Evolutionary conservation across 1,284 basidiomycete genomes (phyloP), one percentile per base, ranked within the genome.

Genomic region (Apiotrichum veenhuisii): DNA sequence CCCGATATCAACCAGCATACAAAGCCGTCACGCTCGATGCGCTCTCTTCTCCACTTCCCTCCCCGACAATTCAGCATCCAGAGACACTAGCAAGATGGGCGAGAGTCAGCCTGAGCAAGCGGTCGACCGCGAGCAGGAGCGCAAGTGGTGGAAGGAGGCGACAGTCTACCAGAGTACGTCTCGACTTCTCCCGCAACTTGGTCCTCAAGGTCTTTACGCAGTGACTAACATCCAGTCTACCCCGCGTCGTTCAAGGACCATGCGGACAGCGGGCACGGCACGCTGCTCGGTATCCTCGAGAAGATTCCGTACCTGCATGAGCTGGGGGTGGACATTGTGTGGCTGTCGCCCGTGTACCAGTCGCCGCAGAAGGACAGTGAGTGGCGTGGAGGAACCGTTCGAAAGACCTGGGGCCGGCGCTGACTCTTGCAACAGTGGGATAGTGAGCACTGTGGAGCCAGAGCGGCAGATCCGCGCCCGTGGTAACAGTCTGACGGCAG

Each of bases 291-390:
- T 22, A 77, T 82, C 59, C 67, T 71, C 52, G 58, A 62, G 25
- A 76, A 77, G 50, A 67, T 82, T 10, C 72, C 75, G 55, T 80
- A 81, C 63, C 66, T 81, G 51, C 70, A 76, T 45, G 64, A 66
- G 18, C 72, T 80, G n/a, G 80, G 80, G 2, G 71, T 79, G 42
- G 77, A 79, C 57, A 73, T 74, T 36, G 66, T 81, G 54, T 81
- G 80, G 71, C 64, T 73, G 12, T 71, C 64, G 22, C 71, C 71
- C 1, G 69, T 70, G 44, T 74, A 69, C 57, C 53, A 66, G 47
- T 67, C 63, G 23, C 72, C 73, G 11, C 67, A 72, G 49, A 64
- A 64, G 36, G 73, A 75, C 60, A 48, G 44, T 46, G 30, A 46
- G 44, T 46, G 15, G 8, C n/a, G n/a, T n/a, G n/a, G n/a, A n/a